A percentile compares a stretch with the other conserved stretches of the same genome.
Conservation (phyloP, 1,284 basidiomycete genomes). For the Boletellus dicymbophilus region DNA sequence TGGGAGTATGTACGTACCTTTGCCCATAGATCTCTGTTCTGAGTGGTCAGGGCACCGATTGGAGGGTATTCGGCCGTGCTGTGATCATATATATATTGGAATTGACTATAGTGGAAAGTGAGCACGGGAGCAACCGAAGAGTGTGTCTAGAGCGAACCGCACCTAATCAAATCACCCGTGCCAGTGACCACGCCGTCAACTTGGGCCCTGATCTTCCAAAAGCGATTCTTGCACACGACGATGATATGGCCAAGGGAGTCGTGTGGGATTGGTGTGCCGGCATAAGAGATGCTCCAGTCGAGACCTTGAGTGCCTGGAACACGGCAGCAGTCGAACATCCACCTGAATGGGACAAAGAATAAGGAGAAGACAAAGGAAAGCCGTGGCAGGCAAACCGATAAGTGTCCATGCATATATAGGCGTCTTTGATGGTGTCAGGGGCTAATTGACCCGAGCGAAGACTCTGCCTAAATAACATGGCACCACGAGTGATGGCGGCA, state of each 20-base stretch:
- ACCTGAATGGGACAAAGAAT: constrained; percentile 43
- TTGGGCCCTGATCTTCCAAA: constrained; percentile 73
- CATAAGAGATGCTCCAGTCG: constrained; percentile 78
- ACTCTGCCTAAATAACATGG: constrained; percentile 71
- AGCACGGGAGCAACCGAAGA: not conserved
- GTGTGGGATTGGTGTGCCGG: constrained; percentile 62
- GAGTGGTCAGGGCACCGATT: constrained; percentile 76
- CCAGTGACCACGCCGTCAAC: constrained; percentile 62
- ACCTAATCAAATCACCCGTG: constrained; percentile 71
- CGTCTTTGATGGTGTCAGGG: constrained; percentile 76
- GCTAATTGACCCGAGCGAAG: constrained; percentile 66
- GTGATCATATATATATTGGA: constrained; percentile 73
- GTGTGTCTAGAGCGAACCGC: constrained; percentile 5
- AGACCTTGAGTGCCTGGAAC: constrained; percentile 70
- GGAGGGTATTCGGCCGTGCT: constrained; percentile 64
- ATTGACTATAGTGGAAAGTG: constrained; percentile 51
- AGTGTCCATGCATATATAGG: constrained; percentile 85
- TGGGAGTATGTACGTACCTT: constrained; percentile 47
- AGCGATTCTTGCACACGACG: constrained; percentile 74
- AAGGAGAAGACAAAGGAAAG: not conserved
- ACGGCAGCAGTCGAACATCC: constrained; percentile 94
- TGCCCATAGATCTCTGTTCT: constrained; percentile 84
- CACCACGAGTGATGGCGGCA: constrained; percentile 69
- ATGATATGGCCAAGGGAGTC: constrained; percentile 70
- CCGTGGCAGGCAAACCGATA: constrained; percentile 57